A percentile compares a stretch with the other conserved stretches of the same genome.
phyloP scores from a whole-genome alignment of 352 stramenopile species.

The Paralagenidium karlingii region DNA sequence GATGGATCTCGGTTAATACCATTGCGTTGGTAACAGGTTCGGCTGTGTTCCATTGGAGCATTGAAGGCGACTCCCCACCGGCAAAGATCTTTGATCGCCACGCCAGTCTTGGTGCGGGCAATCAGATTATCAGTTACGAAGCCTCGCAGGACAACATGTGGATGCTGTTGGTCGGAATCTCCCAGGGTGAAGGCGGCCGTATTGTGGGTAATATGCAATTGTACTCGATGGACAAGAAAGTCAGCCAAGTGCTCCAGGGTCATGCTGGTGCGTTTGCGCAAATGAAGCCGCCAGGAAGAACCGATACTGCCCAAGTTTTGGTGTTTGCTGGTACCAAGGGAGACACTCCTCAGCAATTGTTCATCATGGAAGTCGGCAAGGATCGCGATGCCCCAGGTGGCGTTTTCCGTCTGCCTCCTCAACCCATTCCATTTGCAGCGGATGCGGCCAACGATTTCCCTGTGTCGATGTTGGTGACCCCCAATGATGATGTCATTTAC shows the following conservation, averaged over 20 bases:
- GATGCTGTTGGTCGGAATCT: slow-evolving; percentile 97
- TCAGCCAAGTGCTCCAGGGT: slow-evolving; percentile 96
- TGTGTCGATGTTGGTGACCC: slow-evolving; percentile 92
- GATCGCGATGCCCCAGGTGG: slow-evolving; percentile 91
- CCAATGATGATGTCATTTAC: slow-evolving; percentile 92
- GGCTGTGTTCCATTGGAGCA: slow-evolving; percentile 97
- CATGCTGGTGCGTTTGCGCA: slow-evolving; percentile 95
- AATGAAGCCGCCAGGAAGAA: slow-evolving; percentile 91
- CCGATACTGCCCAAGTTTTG: slow-evolving; percentile 83
- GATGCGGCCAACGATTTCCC: slow-evolving; percentile 97
- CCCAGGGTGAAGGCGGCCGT: slow-evolving; percentile 85
- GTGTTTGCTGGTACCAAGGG: slow-evolving; percentile 80
- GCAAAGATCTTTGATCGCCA: slow-evolving; percentile 98
- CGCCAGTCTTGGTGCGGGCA: slow-evolving; percentile 84
- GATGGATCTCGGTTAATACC: slow-evolving; percentile 94
- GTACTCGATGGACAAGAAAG: slow-evolving; percentile 97
- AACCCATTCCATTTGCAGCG: slow-evolving; percentile 91
- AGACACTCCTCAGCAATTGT: slow-evolving; percentile 77
- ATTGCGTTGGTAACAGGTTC: slow-evolving; percentile 96
- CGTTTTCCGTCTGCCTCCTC: slow-evolving; percentile 90
- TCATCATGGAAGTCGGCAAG: slow-evolving; percentile 98
- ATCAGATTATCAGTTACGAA: slow-evolving; percentile 99
- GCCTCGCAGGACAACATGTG: slow-evolving; percentile 96
- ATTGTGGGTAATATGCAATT: slow-evolving; percentile 98
- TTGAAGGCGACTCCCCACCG: slow-evolving; percentile 86